Base-by-base conservation (phyloP, 2,329 filamentous ascomycete species). In the Pseudogymnoascus sp. region DNA sequence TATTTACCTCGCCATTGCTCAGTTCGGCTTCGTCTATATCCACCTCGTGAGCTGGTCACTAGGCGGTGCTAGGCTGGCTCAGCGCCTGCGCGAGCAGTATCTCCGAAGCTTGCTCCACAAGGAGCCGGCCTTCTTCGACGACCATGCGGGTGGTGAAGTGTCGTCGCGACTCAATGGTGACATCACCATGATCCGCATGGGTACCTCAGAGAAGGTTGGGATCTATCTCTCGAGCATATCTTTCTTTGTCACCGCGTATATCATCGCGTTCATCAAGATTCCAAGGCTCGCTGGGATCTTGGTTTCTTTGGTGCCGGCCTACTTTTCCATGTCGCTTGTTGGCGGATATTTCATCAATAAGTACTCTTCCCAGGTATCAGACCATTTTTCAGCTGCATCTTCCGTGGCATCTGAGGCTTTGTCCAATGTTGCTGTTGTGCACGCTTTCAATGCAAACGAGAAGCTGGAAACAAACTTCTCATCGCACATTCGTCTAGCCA, bases 1-100 rank as follows among this genome's bases (percentile, higher is more conserved):
- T 19, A 80, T 87, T 12, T 87, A 86, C 69, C 78, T 90, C 39
- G 83, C 83, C 21, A 82, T 87, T 63, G 85, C 80, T 26, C 81
- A 83, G 64, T 86, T 90, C 67, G 77, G 79, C 38, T 75, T 83
- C 63, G 86, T 89, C 66, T 91, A 89, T 72, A 74, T 79, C 61
- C 83, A 89, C 69, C 78, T 85, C 33, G 76, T 82, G 7, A 86
- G 81, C 66, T 86, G 81, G 81, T 83, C 75, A 65, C 72, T 84
- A 62, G 73, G 75, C 61, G 82, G 83, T n/a, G 80, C 80, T 64
- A 77, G 82, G 4, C 73, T 85, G 10, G 79, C 79, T 10, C 80
- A 80, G 62, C 74, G 82, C 45, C 71, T 85, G 26, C 80, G 83
- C 43, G 79, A 82, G 65, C 73, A 70, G 29, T 84, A 83, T 66